A percentile compares a stretch with the other conserved stretches of the same genome.
These are phyloP conservation scores for Cercospora zeina DNA, from an alignment of 2,329 filamentous ascomycete species.

Conservation along the genomic window DNA sequence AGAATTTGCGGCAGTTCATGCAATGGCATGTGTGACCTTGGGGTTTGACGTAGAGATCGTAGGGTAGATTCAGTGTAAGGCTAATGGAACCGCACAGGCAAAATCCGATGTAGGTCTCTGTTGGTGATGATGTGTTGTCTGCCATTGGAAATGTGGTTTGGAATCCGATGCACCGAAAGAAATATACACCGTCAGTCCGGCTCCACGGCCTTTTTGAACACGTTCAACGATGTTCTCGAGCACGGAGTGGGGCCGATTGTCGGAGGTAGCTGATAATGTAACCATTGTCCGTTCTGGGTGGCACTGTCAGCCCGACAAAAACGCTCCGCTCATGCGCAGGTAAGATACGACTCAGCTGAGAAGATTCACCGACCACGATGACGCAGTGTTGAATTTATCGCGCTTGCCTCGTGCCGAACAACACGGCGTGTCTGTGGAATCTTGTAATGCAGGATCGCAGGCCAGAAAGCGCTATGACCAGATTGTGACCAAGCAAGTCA, in stretches of 20 bases:
- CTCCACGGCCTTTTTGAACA: background rate
- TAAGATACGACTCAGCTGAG: constrained; percentile 5
- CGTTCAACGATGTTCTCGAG: background rate
- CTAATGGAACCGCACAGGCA: constrained; percentile 40
- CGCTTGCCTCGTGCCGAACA: background rate
- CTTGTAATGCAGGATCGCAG: background rate
- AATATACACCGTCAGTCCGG: background rate
- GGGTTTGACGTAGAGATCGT: constrained; percentile 46
- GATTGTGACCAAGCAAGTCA: background rate
- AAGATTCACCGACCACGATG: background rate
- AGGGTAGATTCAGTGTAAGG: constrained; percentile 29
- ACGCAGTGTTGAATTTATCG: background rate
- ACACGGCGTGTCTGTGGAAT: background rate
- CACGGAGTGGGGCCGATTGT: background rate
- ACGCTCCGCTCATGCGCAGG: background rate
- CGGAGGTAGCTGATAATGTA: background rate
- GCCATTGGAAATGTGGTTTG: constrained; percentile 2
- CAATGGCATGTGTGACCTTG: constrained; percentile 51
- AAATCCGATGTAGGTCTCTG: constrained; percentile 19
- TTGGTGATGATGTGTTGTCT: background rate
- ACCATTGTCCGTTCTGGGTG: background rate
- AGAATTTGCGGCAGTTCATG: constrained; percentile 49
- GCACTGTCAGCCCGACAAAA: background rate
- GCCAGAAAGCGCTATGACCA: too few species aligned
- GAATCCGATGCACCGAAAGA: background rate